Conservation (phyloP, 768 basidiomycete species). For the Obba rivulosa region DNA sequence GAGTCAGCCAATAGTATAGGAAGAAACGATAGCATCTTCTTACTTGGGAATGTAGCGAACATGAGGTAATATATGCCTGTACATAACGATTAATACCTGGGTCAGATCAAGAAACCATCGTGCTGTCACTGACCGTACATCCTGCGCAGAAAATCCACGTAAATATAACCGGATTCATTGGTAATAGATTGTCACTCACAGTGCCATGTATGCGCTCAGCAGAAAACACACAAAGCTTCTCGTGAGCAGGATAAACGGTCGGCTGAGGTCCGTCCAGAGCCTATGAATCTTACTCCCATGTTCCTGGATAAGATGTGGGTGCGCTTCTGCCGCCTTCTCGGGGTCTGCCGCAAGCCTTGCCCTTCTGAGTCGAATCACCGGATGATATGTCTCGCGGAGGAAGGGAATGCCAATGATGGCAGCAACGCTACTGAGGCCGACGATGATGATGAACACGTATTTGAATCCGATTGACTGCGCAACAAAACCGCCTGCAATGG, state of each 20-base stretch:
- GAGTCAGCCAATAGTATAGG: not conserved
- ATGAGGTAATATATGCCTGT: conserved; percentile 59
- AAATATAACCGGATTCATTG: not conserved
- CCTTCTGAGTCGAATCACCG: conserved; percentile 53
- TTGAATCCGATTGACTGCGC: conserved; percentile 51
- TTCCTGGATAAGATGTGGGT: conserved; percentile 25
- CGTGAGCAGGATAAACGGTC: conserved; percentile 55
- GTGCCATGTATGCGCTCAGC: conserved; percentile 68
- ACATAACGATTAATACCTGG: no score
- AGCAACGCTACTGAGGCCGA: conserved; percentile 35
- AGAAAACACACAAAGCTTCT: conserved; percentile 66
- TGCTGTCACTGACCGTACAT: conserved; percentile 43
- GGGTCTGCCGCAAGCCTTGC: conserved; percentile 34
- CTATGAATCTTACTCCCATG: conserved; percentile 31
- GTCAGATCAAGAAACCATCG: conserved; percentile 6
- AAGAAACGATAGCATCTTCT: no score
- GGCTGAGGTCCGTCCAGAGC: conserved; percentile 55
- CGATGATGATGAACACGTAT: conserved; percentile 52
- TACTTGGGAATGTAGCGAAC: conserved; percentile 53
- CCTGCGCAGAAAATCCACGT: conserved; percentile 26
- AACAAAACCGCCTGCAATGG: conserved; percentile 63
- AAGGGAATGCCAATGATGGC: conserved; percentile 51
- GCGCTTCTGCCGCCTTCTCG: conserved; percentile 34
- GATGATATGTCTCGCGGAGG: conserved; percentile 72
- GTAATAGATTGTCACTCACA: conserved; percentile 39